Base-by-base conservation (phyloP, 208 protist species). In the Blastocrithidia nonstop region DNA sequence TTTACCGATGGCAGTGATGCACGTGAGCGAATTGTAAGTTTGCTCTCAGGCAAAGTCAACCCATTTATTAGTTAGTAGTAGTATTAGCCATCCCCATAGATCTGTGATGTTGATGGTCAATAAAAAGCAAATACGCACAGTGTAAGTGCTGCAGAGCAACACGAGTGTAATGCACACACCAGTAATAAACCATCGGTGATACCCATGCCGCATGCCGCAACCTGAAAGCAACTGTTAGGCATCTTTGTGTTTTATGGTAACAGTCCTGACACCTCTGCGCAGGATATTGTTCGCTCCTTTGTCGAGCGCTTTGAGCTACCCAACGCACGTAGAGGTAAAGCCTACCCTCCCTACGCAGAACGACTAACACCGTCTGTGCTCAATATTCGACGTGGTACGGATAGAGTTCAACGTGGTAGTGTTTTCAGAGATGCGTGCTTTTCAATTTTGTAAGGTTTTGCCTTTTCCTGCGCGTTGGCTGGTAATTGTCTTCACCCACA, bases 171-270 rank as follows among this genome's bases (percentile, higher is more conserved):
- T 17, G 48, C 21, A 1, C 49, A 42, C 4, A 32, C 33, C 11
- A 46, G 36, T 16, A 41, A 40, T 49, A 32, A 19, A 9, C 39
- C 21, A 4, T 15, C 20, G 29, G 50, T 80, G 20, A 41, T 29
- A 13, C 31, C 63, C 4, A 38, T 60, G 1, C 71, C 66, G 1
- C 56, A 59, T 3, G 64, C 75, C 4, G 75, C 78, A n/a, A 88
- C 84, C 42, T 93, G 84, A 80, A 89, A 88, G 53, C 84, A 93
- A 56, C 57, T 93, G 39, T 59, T 93, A 2, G 84, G 84, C 22
- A 75, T 88, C 47, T 87, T 88, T 56, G 61, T 72, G 11, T 89
- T 89, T 57, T 89, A 89, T 61, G 73, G 79, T 31, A 88, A 74
- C 59, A 65, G 68, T 4, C 71, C 72, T 3, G 78, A 88, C 57